Base-by-base conservation (phyloP, 75 land plant genomes). In the Picea glauca region DNA sequence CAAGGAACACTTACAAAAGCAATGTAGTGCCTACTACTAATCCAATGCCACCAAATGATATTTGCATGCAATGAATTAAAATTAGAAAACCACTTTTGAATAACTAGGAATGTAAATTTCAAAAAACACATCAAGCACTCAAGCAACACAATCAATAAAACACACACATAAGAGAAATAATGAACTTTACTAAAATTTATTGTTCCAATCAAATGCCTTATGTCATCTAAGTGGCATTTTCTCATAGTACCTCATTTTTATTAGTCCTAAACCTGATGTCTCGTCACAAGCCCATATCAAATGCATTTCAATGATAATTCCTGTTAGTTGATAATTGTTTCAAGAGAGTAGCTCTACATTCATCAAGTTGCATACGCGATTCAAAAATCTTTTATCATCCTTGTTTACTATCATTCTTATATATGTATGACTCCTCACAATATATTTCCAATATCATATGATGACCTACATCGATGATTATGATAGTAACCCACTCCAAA, bases 21-120 rank as follows among this genome's bases (percentile, higher is more conserved):
- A 96, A 85, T 15, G 89, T 63, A 57, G 83, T 58, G 18, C 99
- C 99, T 76, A 90, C 79, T 20, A 79, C 82, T n/a, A 96, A 84
- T 66, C 99, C 99, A 83, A 96, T 85, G 12, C 93, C 96, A 68
- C 99, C 99, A 81, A 96, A 94, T 2, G 99, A 94, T 62, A 92
- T 86, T 97, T 94, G 91, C 18, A 83, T 20, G 21, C n/a, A 12
- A 70, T 43, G 43, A 70, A 43, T n/a, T 18, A 70, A 21, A 70
- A 20, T 70, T 70, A 70, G 74, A 70, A 70, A 11, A 43, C n/a
- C 12, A 70, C 26, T 70, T 50, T 66, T 70, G 74, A 70, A 43
- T 70, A n/a, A 43, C 11, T 20, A 35, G 43, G 50, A 70, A 5
- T 43, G 54, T 17, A n/a, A n/a, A 40, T 43, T n/a, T 8, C 50